Evolutionary conservation across 1,284 basidiomycete species (phyloP).

Genomic region (Entoloma clypeatum): DNA sequence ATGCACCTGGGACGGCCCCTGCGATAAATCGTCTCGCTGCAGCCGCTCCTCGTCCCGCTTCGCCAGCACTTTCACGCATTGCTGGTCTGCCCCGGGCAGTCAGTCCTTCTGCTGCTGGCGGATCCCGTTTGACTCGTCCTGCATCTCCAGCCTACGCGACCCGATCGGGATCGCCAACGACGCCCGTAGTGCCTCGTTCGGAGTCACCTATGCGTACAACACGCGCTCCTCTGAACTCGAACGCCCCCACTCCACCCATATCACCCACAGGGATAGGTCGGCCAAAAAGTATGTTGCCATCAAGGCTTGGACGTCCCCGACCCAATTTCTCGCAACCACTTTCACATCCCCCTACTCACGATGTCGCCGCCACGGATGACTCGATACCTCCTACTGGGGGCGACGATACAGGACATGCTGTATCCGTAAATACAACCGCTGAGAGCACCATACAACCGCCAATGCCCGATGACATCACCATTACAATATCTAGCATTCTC

Average conservation of each 20-base stretch:
- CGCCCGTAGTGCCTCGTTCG: slow-evolving; percentile 37
- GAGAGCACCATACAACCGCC: slow-evolving; percentile 24
- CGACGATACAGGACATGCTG: slow-evolving; percentile 15
- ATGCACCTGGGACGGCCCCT: slow-evolving; percentile 32
- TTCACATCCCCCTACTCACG: slow-evolving; percentile 19
- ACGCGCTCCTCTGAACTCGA: slow-evolving; percentile 29
- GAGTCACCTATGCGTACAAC: slow-evolving; percentile 47
- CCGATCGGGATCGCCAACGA: slow-evolving; percentile 52
- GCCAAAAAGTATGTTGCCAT: slow-evolving; percentile 65
- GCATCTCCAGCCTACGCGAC: slow-evolving; percentile 52
- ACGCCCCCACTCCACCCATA: slow-evolving; percentile 32
- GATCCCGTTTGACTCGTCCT: slow-evolving; percentile 57
- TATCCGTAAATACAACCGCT: slow-evolving; percentile 11
- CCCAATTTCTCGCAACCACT: slow-evolving; percentile 33
- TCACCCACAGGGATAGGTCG: slow-evolving; percentile 48
- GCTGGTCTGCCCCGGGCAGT: slow-evolving; percentile 54
- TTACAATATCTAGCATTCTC: slow-evolving; percentile 79
- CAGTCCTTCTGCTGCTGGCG: slow-evolving; percentile 54
- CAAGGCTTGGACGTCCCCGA: slow-evolving; percentile 62
- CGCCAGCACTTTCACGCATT: slow-evolving; percentile 45
- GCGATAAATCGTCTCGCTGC: slow-evolving; percentile 51
- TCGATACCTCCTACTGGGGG: slow-evolving; percentile 11
- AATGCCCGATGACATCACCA: slow-evolving; percentile 59
- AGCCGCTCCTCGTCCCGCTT: slow-evolving; percentile 48
- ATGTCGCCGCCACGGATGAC: slow-evolving; percentile 23